Percentiles rank a stretch among this genome's conserved stretches.
phyloP scores from a whole-genome alignment of 495 filamentous ascomycete genomes.

The Neurospora intermedia region DNA sequence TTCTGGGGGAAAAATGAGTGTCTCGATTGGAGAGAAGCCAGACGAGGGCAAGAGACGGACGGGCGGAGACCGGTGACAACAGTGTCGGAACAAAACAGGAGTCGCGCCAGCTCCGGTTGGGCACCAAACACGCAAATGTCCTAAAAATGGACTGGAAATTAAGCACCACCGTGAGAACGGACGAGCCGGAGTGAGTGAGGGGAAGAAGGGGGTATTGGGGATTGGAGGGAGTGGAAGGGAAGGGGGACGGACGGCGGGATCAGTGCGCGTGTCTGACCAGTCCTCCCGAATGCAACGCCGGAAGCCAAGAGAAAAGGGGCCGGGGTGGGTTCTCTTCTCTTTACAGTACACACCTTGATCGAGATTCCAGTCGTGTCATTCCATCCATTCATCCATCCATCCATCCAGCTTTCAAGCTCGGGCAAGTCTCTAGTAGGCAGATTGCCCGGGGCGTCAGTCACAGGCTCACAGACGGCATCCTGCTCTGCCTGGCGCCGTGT shows the following conservation, averaged over 20 bases:
- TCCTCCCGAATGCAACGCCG: neutral
- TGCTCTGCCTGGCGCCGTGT: neutral
- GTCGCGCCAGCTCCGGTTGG: neutral
- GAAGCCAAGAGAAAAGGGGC: neutral
- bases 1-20: neutral
- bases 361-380: neutral
- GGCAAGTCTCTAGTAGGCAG: neutral
- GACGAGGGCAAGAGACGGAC: no score
- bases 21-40: neutral
- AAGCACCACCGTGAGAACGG: neutral
- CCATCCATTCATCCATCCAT: neutral
- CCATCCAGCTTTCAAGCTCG: neutral
- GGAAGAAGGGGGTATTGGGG: neutral
- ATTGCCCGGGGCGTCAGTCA: neutral
- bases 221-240: neutral
- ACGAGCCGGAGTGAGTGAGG: neutral
- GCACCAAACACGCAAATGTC: neutral
- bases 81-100: neutral
- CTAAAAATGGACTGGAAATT: neutral
- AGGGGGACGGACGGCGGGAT: neutral
- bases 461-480: neutral
- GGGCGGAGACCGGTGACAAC: no score
- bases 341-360: neutral
- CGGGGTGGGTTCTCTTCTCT: neutral
- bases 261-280: neutral